Evolutionary conservation across 345 rosid genomes (phyloP).

Genomic region (Excoecaria agallocha): DNA sequence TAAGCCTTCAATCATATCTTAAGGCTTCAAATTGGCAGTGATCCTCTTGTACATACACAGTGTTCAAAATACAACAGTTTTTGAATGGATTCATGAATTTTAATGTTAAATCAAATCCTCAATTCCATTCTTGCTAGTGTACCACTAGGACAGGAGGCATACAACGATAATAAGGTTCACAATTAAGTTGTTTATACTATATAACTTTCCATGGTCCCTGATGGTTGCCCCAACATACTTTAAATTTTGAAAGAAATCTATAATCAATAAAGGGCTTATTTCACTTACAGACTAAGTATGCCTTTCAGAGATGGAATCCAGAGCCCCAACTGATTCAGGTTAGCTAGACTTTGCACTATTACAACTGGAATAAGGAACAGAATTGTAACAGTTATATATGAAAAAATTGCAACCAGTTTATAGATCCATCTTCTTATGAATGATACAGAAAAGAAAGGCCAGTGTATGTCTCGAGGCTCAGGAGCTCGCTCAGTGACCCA

Average conservation of each 20-base stretch:
- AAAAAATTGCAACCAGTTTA: constrained; percentile 50
- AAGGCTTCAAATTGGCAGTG: no score
- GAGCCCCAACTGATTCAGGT: constrained; percentile 70
- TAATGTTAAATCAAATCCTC: background rate
- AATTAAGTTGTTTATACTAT: background rate
- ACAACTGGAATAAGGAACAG: constrained; percentile 74
- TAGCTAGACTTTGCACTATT: constrained; percentile 87
- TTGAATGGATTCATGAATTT: background rate
- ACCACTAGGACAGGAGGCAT: background rate
- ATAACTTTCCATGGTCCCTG: background rate
- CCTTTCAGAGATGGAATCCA: constrained; percentile 76
- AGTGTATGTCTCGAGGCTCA: constrained; percentile 75
- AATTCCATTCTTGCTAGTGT: background rate
- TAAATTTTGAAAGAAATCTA: background rate
- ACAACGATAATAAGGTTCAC: background rate
- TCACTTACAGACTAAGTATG: constrained; percentile 64
- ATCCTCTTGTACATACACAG: background rate
- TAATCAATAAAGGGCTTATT: constrained; percentile 7
- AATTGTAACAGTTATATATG: constrained; percentile 54
- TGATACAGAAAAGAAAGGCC: constrained; percentile 88
- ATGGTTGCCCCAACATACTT: background rate
- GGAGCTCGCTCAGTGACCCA: constrained; percentile 94
- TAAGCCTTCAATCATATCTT: no score
- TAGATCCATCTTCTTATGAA: constrained; percentile 72
- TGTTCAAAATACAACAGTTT: background rate